Evolutionary conservation across 768 basidiomycete species (phyloP), one percentile per base, ranked within the genome.

Genomic region (Mycena belliarum): DNA sequence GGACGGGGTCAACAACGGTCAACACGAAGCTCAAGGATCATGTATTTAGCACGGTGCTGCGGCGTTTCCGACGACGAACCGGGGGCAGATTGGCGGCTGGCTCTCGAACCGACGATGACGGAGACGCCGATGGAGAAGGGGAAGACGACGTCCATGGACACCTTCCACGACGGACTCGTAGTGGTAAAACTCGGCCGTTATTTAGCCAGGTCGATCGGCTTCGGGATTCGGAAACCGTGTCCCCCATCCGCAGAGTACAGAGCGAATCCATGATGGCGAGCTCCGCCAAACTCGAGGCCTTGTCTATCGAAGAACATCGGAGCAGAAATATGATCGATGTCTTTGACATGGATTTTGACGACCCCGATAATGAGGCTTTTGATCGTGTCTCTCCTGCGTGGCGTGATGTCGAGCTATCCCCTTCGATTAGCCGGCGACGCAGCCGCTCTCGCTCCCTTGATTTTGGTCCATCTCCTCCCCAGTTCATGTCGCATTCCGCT

Each of bases 1-100:
- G 95, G 4, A 91, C 88, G 2, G 96, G 96, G 1, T 93, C 91
- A 15, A 98, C 97, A 6, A 82, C 87, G 51, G 95, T 98, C 58
- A 98, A 99, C 71, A 93, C 90, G 37, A 91, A 85, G 70, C 77
- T 99, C 56, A 95, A 95, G 73, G 95, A 98, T 68, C 94, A 96
- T 65, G 93, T 99, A 44, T 96, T 99, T 69, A 90, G 85, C 59
- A 90, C 91, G 18, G 86, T 98, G 29, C 76, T 98, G 60, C 85
- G 87, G 46, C 80, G 91, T 56, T 83, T 93, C 56, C 80, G 82
- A 37, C 82, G 83, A 63, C 82, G 82, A 32, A 73, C 76, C 11
- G 77, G 72, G 40, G 76, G 75, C 23, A 71, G 75, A 28, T 71
- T 72, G 63, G 67, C 66, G 14, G 69, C 74, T 40, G 73, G 66